A percentile compares a stretch with the other conserved stretches of the same genome.
These are phyloP conservation scores for Saccharomycodes ludwigii DNA, from an alignment of 805 yeast genomes.

Conservation along the genomic window DNA sequence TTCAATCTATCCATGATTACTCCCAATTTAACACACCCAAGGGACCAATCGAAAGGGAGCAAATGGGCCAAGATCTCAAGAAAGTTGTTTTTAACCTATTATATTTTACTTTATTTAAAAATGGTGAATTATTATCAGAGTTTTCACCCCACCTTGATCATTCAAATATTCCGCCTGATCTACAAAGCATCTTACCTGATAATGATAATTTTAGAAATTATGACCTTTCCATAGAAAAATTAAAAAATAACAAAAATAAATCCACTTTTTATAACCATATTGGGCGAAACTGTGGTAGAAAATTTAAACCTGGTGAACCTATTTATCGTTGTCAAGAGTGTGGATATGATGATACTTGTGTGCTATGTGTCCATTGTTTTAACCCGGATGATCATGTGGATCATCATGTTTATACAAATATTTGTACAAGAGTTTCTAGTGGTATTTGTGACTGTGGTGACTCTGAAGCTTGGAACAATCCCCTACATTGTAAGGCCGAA, in stretches of 20 bases:
- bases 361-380: conserved; percentile 62
- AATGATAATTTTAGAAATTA: not conserved
- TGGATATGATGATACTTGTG: conserved; percentile 70
- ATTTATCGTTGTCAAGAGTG: conserved; percentile 67
- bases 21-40: conserved; percentile 13
- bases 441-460: conserved; percentile 74
- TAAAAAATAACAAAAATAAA: no score
- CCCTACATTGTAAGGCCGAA: conserved; percentile 37
- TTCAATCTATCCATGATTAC: conserved; percentile 13
- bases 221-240: not conserved
- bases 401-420: conserved; percentile 48
- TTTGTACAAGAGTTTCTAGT: conserved; percentile 32
- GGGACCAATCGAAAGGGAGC: conserved; percentile 18
- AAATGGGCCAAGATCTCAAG: conserved; percentile 16
- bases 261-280: conserved; percentile 32
- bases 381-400: conserved; percentile 53
- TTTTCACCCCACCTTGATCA: conserved; percentile 23
- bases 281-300: conserved; percentile 59
- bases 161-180: not conserved
- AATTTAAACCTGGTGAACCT: conserved; percentile 48
- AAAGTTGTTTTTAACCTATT: conserved; percentile 17
- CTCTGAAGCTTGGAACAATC: conserved; percentile 43
- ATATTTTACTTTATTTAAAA: conserved; percentile 25
- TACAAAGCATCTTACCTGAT: not conserved
- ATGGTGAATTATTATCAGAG: conserved; percentile 25